Evolutionary conservation across 2,329 filamentous ascomycete genomes (phyloP), one percentile per base, ranked within the genome.

Genomic region (Cordyceps sp.): DNA sequence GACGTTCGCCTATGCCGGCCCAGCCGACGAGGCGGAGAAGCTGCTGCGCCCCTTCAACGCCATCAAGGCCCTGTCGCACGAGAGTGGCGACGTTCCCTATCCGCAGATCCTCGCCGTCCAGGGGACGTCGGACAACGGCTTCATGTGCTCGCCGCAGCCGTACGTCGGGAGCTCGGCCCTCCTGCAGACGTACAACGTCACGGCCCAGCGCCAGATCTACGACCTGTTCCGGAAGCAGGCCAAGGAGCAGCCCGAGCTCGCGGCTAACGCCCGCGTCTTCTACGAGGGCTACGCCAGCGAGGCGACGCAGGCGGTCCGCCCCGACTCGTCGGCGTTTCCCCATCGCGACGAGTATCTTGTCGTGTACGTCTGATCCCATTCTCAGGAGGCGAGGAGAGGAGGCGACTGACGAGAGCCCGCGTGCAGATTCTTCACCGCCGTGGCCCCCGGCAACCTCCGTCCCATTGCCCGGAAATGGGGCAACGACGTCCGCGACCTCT

Each of bases 271-370:
- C 20, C n/a, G 24, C 9, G 26, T 46, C 18, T 24, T 37, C 4
- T 39, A 44, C 20, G 45, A 50, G 23, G 46, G 46, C 14, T 50
- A 49, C 33, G 32, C 47, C 5, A 46, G 36, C 0, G 33, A 31
- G 12, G 44, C 23, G 3, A 34, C 39, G 5, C 27, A 35, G 21
- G 30, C 17, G 16, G 18, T 28, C 13, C 15, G 38, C 26, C 26
- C 38, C 0, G 35, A 26, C 5, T 24, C 24, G 12, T 36, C 44
- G 5, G 41, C 45, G 1, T 45, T 37, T 31, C 40, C 44, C 4
- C 37, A 39, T 13, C 42, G 45, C 16, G 33, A 35, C 12, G 36
- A 46, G 10, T 28, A 28, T 10, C 26, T 28, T 10, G 26, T 28
- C 18, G 26, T 28, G 26, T 28, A 14, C n/a, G 26, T 28, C 9